Base-by-base conservation (phyloP, 2,329 filamentous ascomycete species). In the Epichloe aotearoae region DNA sequence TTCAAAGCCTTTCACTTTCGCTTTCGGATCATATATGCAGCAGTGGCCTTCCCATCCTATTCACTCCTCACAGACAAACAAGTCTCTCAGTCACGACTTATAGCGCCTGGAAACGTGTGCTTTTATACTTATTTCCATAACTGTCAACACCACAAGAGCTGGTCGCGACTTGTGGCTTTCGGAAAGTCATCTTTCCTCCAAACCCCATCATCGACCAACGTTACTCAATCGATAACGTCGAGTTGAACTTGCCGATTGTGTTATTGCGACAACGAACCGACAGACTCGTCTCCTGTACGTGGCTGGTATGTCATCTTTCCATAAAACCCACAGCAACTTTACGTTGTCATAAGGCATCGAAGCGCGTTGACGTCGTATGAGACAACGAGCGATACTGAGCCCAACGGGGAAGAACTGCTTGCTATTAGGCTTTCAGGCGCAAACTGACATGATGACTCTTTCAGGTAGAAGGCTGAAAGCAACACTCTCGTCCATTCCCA, bases 401-500 rank as follows among this genome's bases (percentile, higher is more conserved):
- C 42, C 38, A 33, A 49, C 10, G 42, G 12, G 5, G 19, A 19
- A 41, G 2, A 15, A 42, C 5, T 42, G 43, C 33, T 43, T 37
- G 17, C 30, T n/a, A 42, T 49, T 39, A 38, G 51, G 51, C 51
- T 34, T 46, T 52, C 33, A 50, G 47, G 51, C 51, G 51, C 47
- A 46, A 50, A 52, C 42, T 33, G 14, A 42, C 51, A 36, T 48
- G 34, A 47, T n/a, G 12, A 17, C 17, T 44, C 12, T 44, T 34
- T 17, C 19, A 44, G 51, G 43, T 43, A 41, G 20, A 26, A 14
- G 37, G 40, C 17, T 11, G 37, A n/a, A 40, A 45, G 11, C 41
- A 39, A 40, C 36, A 33, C 44, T 10, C 19, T 44, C n/a, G 41
- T 26, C 41, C 14, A 17, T 20, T 40, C 17, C 17, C 34, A 19